These are phyloP conservation scores for Rhodosporidiobolus sp. DNA, from an alignment of 768 basidiomycete genomes.

Conservation along the genomic window DNA sequence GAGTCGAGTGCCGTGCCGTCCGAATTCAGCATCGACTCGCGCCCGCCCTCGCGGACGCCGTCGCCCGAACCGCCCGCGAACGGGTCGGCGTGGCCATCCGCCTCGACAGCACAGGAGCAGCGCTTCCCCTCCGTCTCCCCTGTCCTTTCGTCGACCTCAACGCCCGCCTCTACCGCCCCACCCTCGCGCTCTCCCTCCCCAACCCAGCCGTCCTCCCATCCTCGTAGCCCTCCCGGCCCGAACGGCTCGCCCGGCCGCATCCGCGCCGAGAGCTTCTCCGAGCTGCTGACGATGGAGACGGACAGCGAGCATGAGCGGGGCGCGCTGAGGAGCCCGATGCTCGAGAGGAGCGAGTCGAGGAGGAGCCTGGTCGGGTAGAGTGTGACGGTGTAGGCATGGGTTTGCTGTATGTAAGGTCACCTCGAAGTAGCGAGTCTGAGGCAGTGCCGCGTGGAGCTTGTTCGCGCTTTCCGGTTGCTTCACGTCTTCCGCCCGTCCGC, in stretches of 20 bases:
- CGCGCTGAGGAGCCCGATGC: not conserved
- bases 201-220: not conserved
- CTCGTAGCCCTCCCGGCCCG: not conserved
- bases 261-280: slow-evolving; percentile 26
- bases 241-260: not conserved
- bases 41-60: not conserved
- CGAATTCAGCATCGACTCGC: not conserved
- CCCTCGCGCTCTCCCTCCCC: not conserved
- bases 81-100: not conserved
- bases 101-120: not conserved
- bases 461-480: too few relatives aligned
- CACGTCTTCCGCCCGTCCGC: too few relatives aligned
- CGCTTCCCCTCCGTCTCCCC: not conserved
- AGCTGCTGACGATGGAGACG: slow-evolving; percentile 4
- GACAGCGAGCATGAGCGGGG: not conserved
- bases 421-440: too few relatives aligned
- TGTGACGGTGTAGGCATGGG: too few relatives aligned
- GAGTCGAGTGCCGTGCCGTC: not conserved
- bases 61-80: too few relatives aligned
- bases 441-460: too few relatives aligned
- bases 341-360: slow-evolving; percentile 9
- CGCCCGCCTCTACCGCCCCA: slow-evolving; percentile 11
- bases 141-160: slow-evolving; percentile 16
- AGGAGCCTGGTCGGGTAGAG: not conserved
- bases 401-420: too few relatives aligned